phyloP scores from a whole-genome alignment of 106 monocot genomes.

The Posidonia australis region DNA sequence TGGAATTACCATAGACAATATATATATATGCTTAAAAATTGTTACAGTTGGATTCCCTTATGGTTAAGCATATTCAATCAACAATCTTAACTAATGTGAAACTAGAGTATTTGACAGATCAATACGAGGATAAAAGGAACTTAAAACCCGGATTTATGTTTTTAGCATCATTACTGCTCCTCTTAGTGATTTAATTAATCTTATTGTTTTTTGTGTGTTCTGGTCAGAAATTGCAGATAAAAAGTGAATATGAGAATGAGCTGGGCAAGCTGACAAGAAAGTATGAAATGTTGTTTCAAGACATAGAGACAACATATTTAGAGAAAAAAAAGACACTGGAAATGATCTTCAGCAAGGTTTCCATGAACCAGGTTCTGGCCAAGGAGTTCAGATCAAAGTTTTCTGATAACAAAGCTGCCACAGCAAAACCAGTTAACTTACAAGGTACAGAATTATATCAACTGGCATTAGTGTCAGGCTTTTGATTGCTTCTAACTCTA shows the following conservation, averaged over 20 bases:
- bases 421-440: slow-evolving; percentile 12
- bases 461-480: neutral
- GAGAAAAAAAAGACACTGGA: slow-evolving; percentile 31
- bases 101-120: too few relatives aligned
- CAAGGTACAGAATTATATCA: slow-evolving; percentile 31
- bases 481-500: neutral
- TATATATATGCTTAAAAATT: too few relatives aligned
- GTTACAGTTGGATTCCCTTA: too few relatives aligned
- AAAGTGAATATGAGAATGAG: slow-evolving; percentile 40
- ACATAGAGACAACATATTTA: slow-evolving; percentile 29
- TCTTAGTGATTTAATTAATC: neutral
- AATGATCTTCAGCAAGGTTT: slow-evolving; percentile 44
- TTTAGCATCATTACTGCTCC: too few relatives aligned
- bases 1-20: too few relatives aligned
- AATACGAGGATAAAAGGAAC: too few relatives aligned
- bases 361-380: slow-evolving; percentile 41
- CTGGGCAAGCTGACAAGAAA: slow-evolving; percentile 41
- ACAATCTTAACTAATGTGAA: too few relatives aligned
- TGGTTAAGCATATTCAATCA: too few relatives aligned
- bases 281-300: slow-evolving; percentile 37
- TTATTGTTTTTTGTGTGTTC: neutral
- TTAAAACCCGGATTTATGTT: too few relatives aligned
- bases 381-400: slow-evolving; percentile 69
- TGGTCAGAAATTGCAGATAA: slow-evolving; percentile 38
- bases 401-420: slow-evolving; percentile 22